A percentile compares a stretch with the other conserved stretches of the same genome.
phyloP scores from a whole-genome alignment of 176 grass and related monocot species.

The Oryza meyeriana region DNA sequence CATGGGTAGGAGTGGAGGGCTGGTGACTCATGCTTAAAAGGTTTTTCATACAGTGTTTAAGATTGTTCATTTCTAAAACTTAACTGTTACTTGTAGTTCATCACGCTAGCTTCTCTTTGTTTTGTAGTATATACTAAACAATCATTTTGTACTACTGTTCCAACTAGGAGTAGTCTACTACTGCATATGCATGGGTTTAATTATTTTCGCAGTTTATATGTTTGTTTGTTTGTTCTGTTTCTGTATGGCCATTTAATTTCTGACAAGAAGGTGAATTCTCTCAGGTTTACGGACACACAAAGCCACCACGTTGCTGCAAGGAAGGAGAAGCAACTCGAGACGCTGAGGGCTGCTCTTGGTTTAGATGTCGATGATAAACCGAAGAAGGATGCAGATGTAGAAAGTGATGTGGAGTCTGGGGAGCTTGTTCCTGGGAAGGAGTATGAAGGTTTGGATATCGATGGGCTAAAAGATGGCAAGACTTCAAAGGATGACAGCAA shows the following conservation, averaged over 20 bases:
- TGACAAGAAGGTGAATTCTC: constrained; percentile 7
- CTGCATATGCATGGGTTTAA: neutral
- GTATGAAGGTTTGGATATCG: constrained; percentile 28
- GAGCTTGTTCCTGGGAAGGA: constrained; percentile 77
- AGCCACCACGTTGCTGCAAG: constrained; percentile 83
- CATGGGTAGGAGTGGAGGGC: neutral
- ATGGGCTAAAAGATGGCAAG: constrained; percentile 32
- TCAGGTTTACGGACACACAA: constrained; percentile 73
- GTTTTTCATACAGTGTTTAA: neutral
- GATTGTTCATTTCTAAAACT: neutral
- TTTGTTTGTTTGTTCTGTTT: constrained; percentile 5
- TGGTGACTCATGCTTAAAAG: neutral
- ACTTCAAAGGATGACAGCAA: constrained; percentile 27
- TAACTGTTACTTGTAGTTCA: neutral
- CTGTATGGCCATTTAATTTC: neutral
- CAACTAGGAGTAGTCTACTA: neutral
- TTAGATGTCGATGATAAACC: constrained; percentile 40
- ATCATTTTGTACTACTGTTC: neutral
- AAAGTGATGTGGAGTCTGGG: constrained; percentile 89
- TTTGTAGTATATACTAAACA: neutral
- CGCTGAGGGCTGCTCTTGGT: constrained; percentile 64
- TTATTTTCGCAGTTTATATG: neutral
- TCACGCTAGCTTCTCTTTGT: neutral
- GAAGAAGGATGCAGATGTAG: constrained; percentile 44
- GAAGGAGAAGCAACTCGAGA: constrained; percentile 93